These are phyloP conservation scores for Alternaria rosae DNA, from an alignment of 2,329 filamentous ascomycete genomes.

Conservation along the genomic window DNA sequence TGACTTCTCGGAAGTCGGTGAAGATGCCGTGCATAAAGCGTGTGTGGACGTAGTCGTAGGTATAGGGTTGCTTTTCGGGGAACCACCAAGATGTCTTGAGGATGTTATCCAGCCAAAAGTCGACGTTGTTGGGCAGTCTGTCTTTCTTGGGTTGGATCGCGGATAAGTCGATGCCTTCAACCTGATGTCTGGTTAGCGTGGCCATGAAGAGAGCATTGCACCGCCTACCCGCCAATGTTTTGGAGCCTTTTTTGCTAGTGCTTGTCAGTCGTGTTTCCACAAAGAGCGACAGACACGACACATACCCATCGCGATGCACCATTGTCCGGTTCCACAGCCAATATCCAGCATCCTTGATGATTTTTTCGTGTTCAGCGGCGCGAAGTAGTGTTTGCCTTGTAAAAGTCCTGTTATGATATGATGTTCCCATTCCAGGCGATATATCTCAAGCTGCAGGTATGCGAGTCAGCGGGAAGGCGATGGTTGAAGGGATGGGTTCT, in stretches of 20 bases:
- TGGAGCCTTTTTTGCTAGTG: slow-evolving; percentile 44
- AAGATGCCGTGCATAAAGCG: slow-evolving; percentile 66
- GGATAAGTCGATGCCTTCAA: slow-evolving; percentile 53
- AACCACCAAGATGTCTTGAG: slow-evolving; percentile 66
- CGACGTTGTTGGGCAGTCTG: slow-evolving; percentile 71
- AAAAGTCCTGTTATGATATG: slow-evolving; percentile 49
- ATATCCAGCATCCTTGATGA: slow-evolving; percentile 52
- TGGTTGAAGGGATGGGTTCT: slow-evolving; percentile 3
- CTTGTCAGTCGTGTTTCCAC: slow-evolving; percentile 25
- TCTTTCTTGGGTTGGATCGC: slow-evolving; percentile 49
- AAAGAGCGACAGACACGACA: slow-evolving; percentile 3
- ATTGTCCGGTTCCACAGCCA: slow-evolving; percentile 53
- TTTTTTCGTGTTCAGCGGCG: slow-evolving; percentile 39
- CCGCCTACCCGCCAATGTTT: slow-evolving; percentile 37
- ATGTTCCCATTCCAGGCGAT: slow-evolving; percentile 51
- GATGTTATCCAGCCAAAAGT: slow-evolving; percentile 76
- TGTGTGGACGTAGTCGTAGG: slow-evolving; percentile 68
- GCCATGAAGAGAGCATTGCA: neutral
- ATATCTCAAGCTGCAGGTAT: slow-evolving; percentile 43
- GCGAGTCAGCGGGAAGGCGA: slow-evolving; percentile 20
- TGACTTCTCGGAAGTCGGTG: slow-evolving; percentile 63
- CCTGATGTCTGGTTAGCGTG: slow-evolving; percentile 35
- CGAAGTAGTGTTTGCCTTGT: slow-evolving; percentile 45
- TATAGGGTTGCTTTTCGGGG: slow-evolving; percentile 33
- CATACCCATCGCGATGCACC: slow-evolving; percentile 54